A percentile compares a stretch with the other conserved stretches of the same genome.
These are phyloP conservation scores for Inga leiocalycina DNA, from an alignment of 306 rosid genomes.

Conservation along the genomic window DNA sequence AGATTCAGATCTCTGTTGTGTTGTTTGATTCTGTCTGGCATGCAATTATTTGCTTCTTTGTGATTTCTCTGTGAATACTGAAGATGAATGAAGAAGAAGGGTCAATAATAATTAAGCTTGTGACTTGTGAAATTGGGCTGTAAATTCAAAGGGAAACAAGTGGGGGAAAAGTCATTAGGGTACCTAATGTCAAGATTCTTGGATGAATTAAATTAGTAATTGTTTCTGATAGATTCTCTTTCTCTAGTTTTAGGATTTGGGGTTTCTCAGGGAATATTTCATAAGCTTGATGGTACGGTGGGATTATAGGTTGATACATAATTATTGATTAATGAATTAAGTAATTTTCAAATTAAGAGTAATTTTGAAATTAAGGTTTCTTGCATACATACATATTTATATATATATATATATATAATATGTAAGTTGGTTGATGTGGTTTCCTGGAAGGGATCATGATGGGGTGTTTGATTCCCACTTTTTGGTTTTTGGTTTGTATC, in stretches of 20 bases:
- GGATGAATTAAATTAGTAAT: slow-evolving; percentile 3
- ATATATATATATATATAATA: too few relatives aligned
- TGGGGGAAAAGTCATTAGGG: not conserved
- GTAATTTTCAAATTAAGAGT: too few relatives aligned
- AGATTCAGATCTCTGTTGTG: slow-evolving; percentile 33
- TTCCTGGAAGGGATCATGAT: slow-evolving; percentile 46
- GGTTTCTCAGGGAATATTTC: not conserved
- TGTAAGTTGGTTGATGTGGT: not conserved
- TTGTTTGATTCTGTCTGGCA: slow-evolving; percentile 32
- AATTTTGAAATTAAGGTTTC: too few relatives aligned
- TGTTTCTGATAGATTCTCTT: slow-evolving; percentile 36
- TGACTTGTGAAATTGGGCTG: slow-evolving; percentile 14
- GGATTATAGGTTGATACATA: not conserved
- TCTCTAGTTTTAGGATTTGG: not conserved
- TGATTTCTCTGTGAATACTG: not conserved
- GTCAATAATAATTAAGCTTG: not conserved
- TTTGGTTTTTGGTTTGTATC: slow-evolving; percentile 64
- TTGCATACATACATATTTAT: accelerated
- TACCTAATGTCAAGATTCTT: slow-evolving; percentile 8
- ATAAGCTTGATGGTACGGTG: not conserved
- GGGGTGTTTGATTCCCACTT: slow-evolving; percentile 50
- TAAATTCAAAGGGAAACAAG: too few relatives aligned
- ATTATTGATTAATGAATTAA: too few relatives aligned
- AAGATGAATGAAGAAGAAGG: not conserved
- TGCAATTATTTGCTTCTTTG: slow-evolving; percentile 24